phyloP scores from a whole-genome alignment of 2,329 filamentous ascomycete species.

The Pseudopyricularia javanii region DNA sequence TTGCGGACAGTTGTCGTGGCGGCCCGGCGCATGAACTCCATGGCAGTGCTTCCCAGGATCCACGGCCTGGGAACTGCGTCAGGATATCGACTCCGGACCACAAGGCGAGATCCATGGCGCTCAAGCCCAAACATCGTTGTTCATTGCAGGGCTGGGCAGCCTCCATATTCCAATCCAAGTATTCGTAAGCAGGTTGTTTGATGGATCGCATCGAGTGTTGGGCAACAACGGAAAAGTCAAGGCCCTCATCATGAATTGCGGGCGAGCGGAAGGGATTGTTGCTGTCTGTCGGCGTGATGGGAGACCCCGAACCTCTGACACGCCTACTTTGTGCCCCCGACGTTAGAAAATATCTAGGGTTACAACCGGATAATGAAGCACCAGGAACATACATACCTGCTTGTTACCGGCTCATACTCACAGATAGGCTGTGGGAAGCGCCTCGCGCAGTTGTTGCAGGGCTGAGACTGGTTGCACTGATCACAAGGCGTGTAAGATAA shows the following conservation, averaged over 20 bases:
- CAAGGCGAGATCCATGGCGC: constrained; percentile 5
- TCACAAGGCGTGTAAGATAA: neutral
- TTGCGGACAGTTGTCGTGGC: neutral
- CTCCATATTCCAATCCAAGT: neutral
- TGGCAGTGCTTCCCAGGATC: constrained; percentile 5
- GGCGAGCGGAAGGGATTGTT: neutral
- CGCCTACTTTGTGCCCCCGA: neutral
- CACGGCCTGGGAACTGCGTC: constrained; percentile 6
- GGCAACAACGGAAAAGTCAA: neutral
- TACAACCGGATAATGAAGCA: neutral
- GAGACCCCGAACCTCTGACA: neutral
- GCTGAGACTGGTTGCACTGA: constrained; percentile 41
- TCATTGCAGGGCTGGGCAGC: neutral
- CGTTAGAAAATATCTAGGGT: neutral
- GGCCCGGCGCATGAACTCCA: constrained; percentile 6
- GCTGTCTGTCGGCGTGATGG: neutral
- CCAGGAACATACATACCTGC: constrained; percentile 9
- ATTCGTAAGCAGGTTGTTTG: neutral
- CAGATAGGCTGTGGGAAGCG: constrained; percentile 38
- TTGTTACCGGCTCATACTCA: constrained; percentile 24
- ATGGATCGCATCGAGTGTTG: neutral
- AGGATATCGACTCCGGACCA: constrained; percentile 13
- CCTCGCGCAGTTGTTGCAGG: constrained; percentile 39
- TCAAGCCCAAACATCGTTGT: neutral
- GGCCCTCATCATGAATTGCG: neutral